Conservation (phyloP, 169 alveolate genomes). For the Plasmodium gaboni region DNA sequence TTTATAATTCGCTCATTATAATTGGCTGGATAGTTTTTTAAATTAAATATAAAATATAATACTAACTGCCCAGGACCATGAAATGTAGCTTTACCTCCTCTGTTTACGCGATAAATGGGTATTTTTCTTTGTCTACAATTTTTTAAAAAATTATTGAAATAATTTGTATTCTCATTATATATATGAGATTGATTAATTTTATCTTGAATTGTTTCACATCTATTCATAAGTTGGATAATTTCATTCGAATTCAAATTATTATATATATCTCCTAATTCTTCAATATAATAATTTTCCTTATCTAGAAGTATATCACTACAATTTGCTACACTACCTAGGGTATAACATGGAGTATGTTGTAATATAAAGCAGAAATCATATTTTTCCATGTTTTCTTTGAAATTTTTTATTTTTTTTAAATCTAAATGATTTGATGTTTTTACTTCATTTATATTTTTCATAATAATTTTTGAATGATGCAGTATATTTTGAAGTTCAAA, state of each 20-base stretch:
- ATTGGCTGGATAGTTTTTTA: constrained; percentile 73
- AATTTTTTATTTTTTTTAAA: constrained; percentile 32
- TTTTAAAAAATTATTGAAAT: constrained; percentile 13
- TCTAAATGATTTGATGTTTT: constrained; percentile 1
- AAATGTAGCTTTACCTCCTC: constrained; percentile 84
- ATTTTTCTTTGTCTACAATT: constrained; percentile 18
- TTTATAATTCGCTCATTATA: constrained; percentile 34
- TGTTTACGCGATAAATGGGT: constrained; percentile 78
- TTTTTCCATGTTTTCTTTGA: constrained; percentile 45
- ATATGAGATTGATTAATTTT: constrained; percentile 15
- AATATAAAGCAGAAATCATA: constrained; percentile 79
- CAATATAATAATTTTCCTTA: constrained; percentile 31
- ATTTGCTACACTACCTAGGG: constrained; percentile 80
- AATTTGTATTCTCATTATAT: constrained; percentile 48
- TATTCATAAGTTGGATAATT: constrained; percentile 26
- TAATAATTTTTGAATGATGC: constrained; percentile 61
- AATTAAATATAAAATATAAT: constrained; percentile 79
- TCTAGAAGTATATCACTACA: constrained; percentile 45
- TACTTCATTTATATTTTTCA: constrained; percentile 18
- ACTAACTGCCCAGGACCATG: constrained; percentile 87
- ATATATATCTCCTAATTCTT: constrained; percentile 45
- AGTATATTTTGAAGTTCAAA: constrained; percentile 50
- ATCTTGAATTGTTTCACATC: constrained; percentile 12
- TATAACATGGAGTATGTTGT: constrained; percentile 81
- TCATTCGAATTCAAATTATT: constrained; percentile 14